Percentiles rank a stretch among this genome's conserved stretches.
phyloP scores from a whole-genome alignment of 805 yeast genomes.

The Kuraishia cidri region DNA sequence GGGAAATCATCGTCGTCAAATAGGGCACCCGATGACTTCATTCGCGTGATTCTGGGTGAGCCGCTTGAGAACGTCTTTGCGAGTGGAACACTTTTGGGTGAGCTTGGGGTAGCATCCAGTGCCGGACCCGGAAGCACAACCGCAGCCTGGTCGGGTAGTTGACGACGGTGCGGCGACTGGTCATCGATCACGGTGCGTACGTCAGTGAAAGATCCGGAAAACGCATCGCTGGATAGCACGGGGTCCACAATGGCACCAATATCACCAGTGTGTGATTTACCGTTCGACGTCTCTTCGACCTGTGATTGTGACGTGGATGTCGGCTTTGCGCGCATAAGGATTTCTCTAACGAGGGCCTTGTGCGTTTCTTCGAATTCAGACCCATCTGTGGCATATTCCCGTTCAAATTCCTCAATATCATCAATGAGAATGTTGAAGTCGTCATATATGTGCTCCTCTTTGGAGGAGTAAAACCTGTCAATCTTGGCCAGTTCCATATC shows the following conservation, averaged over 20 bases:
- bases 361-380: not conserved
- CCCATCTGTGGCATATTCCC: constrained; percentile 14
- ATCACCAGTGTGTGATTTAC: not conserved
- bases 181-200: no score
- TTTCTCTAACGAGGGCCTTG: constrained; percentile 1
- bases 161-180: not conserved
- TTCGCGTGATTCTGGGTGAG: no score
- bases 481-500: constrained; percentile 73
- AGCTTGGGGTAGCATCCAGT: not conserved
- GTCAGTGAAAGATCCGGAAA: constrained; percentile 7
- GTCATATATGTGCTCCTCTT: constrained; percentile 48
- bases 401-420: constrained; percentile 58
- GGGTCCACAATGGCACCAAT: constrained; percentile 1
- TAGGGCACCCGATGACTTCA: constrained; percentile 13
- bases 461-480: constrained; percentile 61
- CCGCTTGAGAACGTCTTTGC: not conserved
- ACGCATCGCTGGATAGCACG: constrained; percentile 11
- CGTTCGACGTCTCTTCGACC: not conserved
- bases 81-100: not conserved
- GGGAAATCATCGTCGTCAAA: constrained; percentile 27
- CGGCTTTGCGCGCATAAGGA: constrained; percentile 1
- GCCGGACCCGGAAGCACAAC: not conserved
- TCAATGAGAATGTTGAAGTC: constrained; percentile 47
- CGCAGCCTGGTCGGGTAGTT: not conserved
- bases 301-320: not conserved